Base-by-base conservation (phyloP, 768 basidiomycete species). In the Agaricus subrufescens region DNA sequence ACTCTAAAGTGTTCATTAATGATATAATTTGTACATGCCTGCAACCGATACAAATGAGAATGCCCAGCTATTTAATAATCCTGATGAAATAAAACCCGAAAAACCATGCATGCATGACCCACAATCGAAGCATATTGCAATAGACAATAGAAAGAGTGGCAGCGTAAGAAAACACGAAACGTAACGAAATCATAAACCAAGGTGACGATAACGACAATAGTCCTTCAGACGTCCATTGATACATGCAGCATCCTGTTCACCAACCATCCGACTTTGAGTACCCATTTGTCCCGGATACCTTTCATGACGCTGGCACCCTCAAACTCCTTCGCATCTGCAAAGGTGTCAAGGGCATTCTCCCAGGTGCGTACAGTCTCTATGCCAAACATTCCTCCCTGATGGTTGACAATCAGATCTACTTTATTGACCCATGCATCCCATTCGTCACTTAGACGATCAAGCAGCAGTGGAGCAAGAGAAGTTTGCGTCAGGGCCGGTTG, bases 381-480 rank as follows among this genome's bases (percentile, higher is more conserved):
- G 2, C 88, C 83, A 66, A 91, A 91, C 90, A 94, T 90, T 4
- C 88, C 84, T 4, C 83, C 88, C 58, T 86, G 76, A 12, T 70
- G 74, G 64, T 93, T 94, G 4, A 90, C 87, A 14, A 81, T 70
- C 8, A 80, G 73, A 61, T 91, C 88, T 30, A 94, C 77, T 46
- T 77, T 77, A 39, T 82, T 75, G 19, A 91, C 74, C 91, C 91
- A 94, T 12, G 82, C 83, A 50, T 73, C 79, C 91, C 91, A 93
- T 66, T 94, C 91, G 50, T 85, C 77, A 7, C 75, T 62, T 27
- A 94, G 69, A 9, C 89, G 84, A 1, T 85, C 81, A 46, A 86
- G 73, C 9, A 93, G 68, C 43, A 80, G 69, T 1, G 81, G 82
- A 9, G 69, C 75, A 43, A 91, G 72, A 49, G 78, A 76, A 12